These are phyloP conservation scores for Quercus agrifolia DNA, from an alignment of 306 rosid species.

Conservation along the genomic window DNA sequence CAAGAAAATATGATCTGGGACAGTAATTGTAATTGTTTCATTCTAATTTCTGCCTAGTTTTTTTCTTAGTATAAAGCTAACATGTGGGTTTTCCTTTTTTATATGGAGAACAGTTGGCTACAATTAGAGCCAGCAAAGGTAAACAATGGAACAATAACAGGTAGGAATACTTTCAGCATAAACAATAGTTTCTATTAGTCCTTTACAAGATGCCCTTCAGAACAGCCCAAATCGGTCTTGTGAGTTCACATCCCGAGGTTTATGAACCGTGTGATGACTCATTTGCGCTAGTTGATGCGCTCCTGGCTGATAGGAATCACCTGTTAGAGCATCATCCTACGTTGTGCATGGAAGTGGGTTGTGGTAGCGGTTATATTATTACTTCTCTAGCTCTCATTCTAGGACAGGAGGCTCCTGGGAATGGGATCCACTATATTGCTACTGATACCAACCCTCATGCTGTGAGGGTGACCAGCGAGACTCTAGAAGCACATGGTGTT, in stretches of 20 bases:
- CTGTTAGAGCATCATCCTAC: constrained; percentile 62
- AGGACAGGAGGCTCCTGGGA: constrained; percentile 46
- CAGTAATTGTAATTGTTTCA: neutral
- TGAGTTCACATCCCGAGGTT: constrained; percentile 83
- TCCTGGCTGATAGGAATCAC: constrained; percentile 69
- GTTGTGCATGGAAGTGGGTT: constrained; percentile 85
- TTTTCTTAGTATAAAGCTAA: neutral
- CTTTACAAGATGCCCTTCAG: constrained; percentile 38
- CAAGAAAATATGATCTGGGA: too few species aligned
- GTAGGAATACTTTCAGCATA: too few species aligned
- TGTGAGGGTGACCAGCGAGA: constrained; percentile 58
- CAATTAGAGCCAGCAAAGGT: too few species aligned
- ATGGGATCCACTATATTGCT: constrained; percentile 60
- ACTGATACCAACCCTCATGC: constrained; percentile 89
- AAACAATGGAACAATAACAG: too few species aligned
- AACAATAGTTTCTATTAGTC: constrained; percentile 1
- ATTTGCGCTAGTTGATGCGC: constrained; percentile 92
- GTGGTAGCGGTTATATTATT: constrained; percentile 94
- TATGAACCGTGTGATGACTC: constrained; percentile 98
- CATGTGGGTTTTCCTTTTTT: neutral
- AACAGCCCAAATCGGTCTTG: constrained; percentile 80
- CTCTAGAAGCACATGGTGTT: constrained; percentile 81
- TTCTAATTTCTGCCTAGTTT: neutral
- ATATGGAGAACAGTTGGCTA: neutral
- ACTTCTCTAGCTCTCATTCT: constrained; percentile 93